Conservation (phyloP, 164 flowering plant species). For the Protea cynaroides region DNA sequence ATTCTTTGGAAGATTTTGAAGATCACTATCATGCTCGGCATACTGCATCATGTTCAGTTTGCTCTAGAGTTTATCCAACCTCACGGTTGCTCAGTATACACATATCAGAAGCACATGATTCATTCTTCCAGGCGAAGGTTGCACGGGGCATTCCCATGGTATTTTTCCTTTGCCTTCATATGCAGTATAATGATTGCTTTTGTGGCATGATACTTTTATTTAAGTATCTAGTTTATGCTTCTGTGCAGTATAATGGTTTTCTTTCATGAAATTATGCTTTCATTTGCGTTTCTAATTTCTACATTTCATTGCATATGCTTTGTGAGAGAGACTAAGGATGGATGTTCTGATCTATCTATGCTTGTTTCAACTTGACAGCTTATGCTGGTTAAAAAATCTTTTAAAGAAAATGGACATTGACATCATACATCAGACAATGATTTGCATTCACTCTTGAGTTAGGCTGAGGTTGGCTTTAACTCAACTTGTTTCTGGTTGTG, state of each 20-base stretch:
- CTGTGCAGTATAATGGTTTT: not conserved
- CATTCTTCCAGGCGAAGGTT: conserved; percentile 94
- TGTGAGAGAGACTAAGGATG: too few relatives aligned
- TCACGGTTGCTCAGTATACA: conserved; percentile 85
- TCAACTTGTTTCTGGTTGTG: too few relatives aligned
- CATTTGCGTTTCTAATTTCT: not conserved
- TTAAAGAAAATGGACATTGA: too few relatives aligned
- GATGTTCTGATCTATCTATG: too few relatives aligned
- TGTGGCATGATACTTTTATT: not conserved
- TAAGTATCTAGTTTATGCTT: not conserved
- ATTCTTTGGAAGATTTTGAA: conserved; percentile 73
- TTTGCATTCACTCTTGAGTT: too few relatives aligned
- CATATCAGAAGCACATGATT: conserved; percentile 95
- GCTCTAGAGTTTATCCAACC: conserved; percentile 90
- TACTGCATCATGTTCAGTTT: conserved; percentile 84
- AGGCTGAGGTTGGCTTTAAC: too few relatives aligned
- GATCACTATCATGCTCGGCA: conserved; percentile 89
- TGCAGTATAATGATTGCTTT: not conserved
- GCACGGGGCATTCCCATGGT: conserved; percentile 91
- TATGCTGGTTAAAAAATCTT: too few relatives aligned
- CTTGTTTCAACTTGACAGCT: too few relatives aligned
- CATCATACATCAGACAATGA: too few relatives aligned
- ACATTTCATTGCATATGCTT: not conserved
- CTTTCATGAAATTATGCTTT: not conserved
- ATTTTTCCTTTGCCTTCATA: conserved; percentile 7